These are phyloP conservation scores for Saccharomycopsis fermentans DNA, from an alignment of 805 yeast species.

Conservation along the genomic window DNA sequence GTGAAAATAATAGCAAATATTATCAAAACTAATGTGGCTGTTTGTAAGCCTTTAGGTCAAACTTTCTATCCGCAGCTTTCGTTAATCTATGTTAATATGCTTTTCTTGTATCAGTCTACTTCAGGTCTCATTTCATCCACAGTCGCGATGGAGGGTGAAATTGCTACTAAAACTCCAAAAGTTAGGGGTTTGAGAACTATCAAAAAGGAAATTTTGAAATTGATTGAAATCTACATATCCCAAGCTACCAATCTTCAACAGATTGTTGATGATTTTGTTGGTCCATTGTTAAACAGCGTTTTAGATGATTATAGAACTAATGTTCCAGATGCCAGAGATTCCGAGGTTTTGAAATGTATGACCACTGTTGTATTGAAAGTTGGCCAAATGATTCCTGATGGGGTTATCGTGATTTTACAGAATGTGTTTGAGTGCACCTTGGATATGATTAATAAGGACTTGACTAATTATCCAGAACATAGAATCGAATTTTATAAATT, in stretches of 20 bases:
- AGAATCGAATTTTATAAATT: constrained; percentile 92
- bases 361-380: constrained; percentile 81
- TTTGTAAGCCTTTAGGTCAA: constrained; percentile 89
- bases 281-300: constrained; percentile 74
- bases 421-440: constrained; percentile 91
- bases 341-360: constrained; percentile 93
- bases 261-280: constrained; percentile 71
- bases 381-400: constrained; percentile 81
- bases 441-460: constrained; percentile 91
- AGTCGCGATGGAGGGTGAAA: constrained; percentile 69
- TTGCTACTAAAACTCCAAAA: constrained; percentile 90
- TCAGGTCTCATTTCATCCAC: constrained; percentile 74
- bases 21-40: constrained; percentile 90
- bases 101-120: constrained; percentile 81
- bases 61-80: constrained; percentile 85
- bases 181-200: constrained; percentile 93
- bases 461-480: constrained; percentile 95
- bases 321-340: constrained; percentile 95
- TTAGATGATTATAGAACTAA: constrained; percentile 80
- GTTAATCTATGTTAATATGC: constrained; percentile 77
- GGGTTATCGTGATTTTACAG: constrained; percentile 77
- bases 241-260: constrained; percentile 82
- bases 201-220: constrained; percentile 83
- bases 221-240: constrained; percentile 80
- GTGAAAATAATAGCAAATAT: constrained; percentile 90